Evolutionary conservation across 176 grass and related monocot species (phyloP).

Genomic region (Ananas comosus): DNA sequence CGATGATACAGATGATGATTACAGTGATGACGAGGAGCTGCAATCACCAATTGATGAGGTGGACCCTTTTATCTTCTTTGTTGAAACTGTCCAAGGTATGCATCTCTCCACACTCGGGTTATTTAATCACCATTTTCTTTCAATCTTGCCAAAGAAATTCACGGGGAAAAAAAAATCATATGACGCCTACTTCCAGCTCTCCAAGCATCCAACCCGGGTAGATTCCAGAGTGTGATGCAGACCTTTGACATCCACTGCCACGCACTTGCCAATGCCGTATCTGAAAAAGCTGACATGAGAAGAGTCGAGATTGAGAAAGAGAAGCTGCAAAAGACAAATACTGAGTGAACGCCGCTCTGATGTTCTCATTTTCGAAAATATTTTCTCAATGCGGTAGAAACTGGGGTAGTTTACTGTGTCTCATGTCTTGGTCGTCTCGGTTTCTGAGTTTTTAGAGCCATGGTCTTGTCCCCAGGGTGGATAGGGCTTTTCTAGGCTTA

Average conservation of each 20-base stretch:
- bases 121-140: not conserved
- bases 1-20: slow-evolving; percentile 78
- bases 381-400: not conserved
- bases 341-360: slow-evolving; percentile 16
- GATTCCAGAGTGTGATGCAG: slow-evolving; percentile 71
- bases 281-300: slow-evolving; percentile 68
- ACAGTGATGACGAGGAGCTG: slow-evolving; percentile 63
- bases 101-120: not conserved
- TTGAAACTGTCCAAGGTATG: slow-evolving; percentile 72
- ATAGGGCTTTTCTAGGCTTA: slow-evolving; percentile 17
- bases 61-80: slow-evolving; percentile 91
- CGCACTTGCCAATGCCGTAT: slow-evolving; percentile 62
- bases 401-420: slow-evolving; percentile 10
- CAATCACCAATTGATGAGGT: slow-evolving; percentile 89
- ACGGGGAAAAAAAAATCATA: not conserved
- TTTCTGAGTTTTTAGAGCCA: slow-evolving; percentile 26
- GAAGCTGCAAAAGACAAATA: slow-evolving; percentile 51
- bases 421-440: slow-evolving; percentile 7
- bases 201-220: slow-evolving; percentile 47
- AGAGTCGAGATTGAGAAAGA: slow-evolving; percentile 69
- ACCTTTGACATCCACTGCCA: slow-evolving; percentile 73
- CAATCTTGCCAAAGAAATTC: not conserved
- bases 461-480: slow-evolving; percentile 9
- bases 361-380: slow-evolving; percentile 25
- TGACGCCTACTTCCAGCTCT: slow-evolving; percentile 31